Evolutionary conservation across 371 early-diverging fungal genomes (phyloP), one percentile per base, ranked within the genome.

Genomic region (Enteropsectra breve): DNA sequence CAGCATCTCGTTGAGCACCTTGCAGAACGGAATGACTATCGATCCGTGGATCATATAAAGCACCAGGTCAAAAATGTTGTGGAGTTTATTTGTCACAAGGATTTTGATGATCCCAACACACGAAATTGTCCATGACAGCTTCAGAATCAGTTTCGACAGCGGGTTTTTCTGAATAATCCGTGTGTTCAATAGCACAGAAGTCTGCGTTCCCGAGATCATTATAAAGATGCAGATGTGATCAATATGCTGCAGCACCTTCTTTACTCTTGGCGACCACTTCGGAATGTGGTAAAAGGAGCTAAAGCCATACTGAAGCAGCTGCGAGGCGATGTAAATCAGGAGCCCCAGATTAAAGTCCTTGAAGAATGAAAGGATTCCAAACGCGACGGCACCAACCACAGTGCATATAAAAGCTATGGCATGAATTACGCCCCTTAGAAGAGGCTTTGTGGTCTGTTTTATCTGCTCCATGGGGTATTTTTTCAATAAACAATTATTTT

Each of bases 171-270:
- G 26, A 30, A 67, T 69, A 21, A 63, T 13, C 23, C 13, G 48
- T 6, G 6, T 43, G 52, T 53, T 60, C 24, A 74, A 43, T 23
- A 71, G 40, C 2, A 77, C 70, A 34, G 74, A 76, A 24, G 81
- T 76, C 40, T 81, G 79, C 30, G 79, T 79, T 8, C 81, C 78
- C 38, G 76, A 69, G 29, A 81, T 81, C 13, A 81, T 52, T 30
- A 81, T 30, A 56, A 81, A 81, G 18, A 81, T 81, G 1, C 77
- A 77, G 18, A 70, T 67, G 59, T 81, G 81, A 63, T 81, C 81
- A 11, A 79, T 36, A 32, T 67, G 63, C 55, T 66, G 54, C 26
- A 76, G 56, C 0, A 76, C 24, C 29, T 34, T 55, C 52, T 69
- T 67, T n/a, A 47, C 38, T 33, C 59, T 56, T 48, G 53, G 49